Evolutionary conservation across 2,329 filamentous ascomycete genomes (phyloP).

Genomic region (Zymoseptoria passerinii): DNA sequence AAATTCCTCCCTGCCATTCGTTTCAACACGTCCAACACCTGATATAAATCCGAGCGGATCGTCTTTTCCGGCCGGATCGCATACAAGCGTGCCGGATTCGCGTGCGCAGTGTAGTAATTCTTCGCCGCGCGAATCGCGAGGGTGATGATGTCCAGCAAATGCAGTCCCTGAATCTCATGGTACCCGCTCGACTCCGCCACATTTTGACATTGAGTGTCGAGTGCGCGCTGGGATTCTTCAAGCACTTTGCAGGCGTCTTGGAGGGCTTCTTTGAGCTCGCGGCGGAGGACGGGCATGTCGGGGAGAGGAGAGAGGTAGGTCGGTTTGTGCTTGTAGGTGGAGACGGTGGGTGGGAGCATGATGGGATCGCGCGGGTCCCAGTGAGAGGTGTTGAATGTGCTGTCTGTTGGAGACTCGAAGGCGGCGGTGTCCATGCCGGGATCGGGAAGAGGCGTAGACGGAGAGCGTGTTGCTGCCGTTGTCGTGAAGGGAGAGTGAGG

Average conservation of each 20-base stretch:
- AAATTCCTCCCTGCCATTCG: slow-evolving; percentile 86
- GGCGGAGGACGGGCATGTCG: slow-evolving; percentile 68
- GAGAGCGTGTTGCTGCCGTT: slow-evolving; percentile 20
- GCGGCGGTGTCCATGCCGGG: slow-evolving; percentile 30
- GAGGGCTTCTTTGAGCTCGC: slow-evolving; percentile 59
- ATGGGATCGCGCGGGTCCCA: slow-evolving; percentile 55
- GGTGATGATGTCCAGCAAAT: slow-evolving; percentile 85
- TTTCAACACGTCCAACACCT: slow-evolving; percentile 84
- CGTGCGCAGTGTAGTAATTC: slow-evolving; percentile 91
- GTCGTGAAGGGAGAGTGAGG: slow-evolving; percentile 21
- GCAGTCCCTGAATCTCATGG: slow-evolving; percentile 83
- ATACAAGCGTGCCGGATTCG: slow-evolving; percentile 75
- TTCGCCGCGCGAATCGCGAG: slow-evolving; percentile 93
- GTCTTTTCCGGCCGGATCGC: slow-evolving; percentile 80
- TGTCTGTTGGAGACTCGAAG: slow-evolving; percentile 47
- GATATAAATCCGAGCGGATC: slow-evolving; percentile 73
- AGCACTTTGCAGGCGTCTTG: slow-evolving; percentile 61
- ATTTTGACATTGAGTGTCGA: slow-evolving; percentile 12
- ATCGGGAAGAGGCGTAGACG: slow-evolving; percentile 24
- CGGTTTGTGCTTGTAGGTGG: slow-evolving; percentile 83
- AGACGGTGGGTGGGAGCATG: slow-evolving; percentile 93
- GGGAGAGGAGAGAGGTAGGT: slow-evolving; percentile 77
- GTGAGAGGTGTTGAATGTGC: slow-evolving; percentile 36
- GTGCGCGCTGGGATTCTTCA: slow-evolving; percentile 43
- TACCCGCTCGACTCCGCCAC: slow-evolving; percentile 51